Base-by-base conservation (phyloP, 225 moss, liverwort and hornwort genomes). In the Polytrichum formosum region DNA sequence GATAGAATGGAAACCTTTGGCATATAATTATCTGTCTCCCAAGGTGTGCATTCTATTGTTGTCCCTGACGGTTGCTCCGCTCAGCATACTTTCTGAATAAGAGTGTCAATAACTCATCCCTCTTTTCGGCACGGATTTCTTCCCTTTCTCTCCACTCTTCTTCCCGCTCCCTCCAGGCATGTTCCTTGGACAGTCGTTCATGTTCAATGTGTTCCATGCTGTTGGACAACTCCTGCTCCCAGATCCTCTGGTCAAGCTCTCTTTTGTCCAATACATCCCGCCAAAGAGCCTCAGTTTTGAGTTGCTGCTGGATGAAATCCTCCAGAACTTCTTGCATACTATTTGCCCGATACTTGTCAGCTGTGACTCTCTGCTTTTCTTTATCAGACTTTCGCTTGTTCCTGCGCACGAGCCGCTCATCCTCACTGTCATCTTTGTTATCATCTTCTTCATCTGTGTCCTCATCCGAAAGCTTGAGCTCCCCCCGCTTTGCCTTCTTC, bases 311-410 rank as follows among this genome's bases (percentile, higher is more conserved):
- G 67, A 91, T 89, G 68, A 97, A 97, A 73, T 97, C 97, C 68
- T 97, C 94, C 46, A 97, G 76, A 22, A 94, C 97, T 74, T 97
- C 97, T 70, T 97, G 92, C 94, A 97, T 97, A 70, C 92, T 94
- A 77, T 90, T 97, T 1, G 97, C 94, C 31, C 97, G 83, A 37
- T 92, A 97, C 77, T 94, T 97, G 68, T 97, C 91, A 0, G 94
- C 97, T 0, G 94, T 97, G 30, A 92, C 92, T 26, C 94, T 74
- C 78, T 97, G 97, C 74, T 87, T 83, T 79, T 97, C 94, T 72
- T 97, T 97, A 82, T 97, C 97, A 1, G 97, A 94, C 56, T 97
- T 97, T 58, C 92, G 81, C 83, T 97, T 94, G 81, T 92, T 94
- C 68, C 94, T 74, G 20, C 91, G 83, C 74, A 91, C 87, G 13